Evolutionary conservation across 2,329 filamentous ascomycete genomes (phyloP).

Genomic region (Aspergillus nomiae): DNA sequence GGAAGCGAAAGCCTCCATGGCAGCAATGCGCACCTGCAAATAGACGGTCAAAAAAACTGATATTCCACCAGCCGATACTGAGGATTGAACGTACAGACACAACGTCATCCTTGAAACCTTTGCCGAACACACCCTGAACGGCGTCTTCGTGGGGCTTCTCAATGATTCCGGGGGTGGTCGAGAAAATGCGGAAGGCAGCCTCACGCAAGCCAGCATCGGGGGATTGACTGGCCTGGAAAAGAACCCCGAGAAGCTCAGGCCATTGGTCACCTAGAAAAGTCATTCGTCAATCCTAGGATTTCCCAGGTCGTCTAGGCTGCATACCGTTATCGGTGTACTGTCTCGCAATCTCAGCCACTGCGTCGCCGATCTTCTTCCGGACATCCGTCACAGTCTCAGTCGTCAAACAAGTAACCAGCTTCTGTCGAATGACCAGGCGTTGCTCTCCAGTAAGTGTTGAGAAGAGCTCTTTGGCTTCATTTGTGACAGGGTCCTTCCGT

Average conservation of each 20-base stretch:
- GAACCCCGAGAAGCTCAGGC: constrained; percentile 81
- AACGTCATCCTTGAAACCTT: constrained; percentile 87
- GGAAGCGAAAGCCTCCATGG: constrained; percentile 94
- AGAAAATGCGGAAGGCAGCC: constrained; percentile 91
- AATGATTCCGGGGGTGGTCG: constrained; percentile 91
- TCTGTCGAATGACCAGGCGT: constrained; percentile 76
- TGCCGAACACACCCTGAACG: constrained; percentile 85
- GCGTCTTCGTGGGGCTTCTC: constrained; percentile 92
- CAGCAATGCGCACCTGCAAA: constrained; percentile 77
- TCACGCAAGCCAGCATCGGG: constrained; percentile 81
- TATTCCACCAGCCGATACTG: neutral
- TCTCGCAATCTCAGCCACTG: constrained; percentile 91
- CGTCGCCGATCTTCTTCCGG: constrained; percentile 94
- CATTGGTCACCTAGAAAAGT: constrained; percentile 70
- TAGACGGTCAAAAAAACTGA: constrained; percentile 11
- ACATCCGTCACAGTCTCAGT: constrained; percentile 73
- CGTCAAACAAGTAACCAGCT: constrained; percentile 75
- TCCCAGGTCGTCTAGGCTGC: constrained; percentile 32
- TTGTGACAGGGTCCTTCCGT: constrained; percentile 69
- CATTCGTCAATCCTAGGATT: constrained; percentile 9
- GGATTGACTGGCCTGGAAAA: constrained; percentile 91
- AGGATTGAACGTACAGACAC: constrained; percentile 61
- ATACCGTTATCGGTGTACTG: constrained; percentile 91
- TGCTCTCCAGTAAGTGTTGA: constrained; percentile 74
- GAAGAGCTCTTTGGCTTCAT: constrained; percentile 80